Evolutionary conservation across 2,329 filamentous ascomycete species (phyloP).

Genomic region (Pseudocercospora fijiensis): DNA sequence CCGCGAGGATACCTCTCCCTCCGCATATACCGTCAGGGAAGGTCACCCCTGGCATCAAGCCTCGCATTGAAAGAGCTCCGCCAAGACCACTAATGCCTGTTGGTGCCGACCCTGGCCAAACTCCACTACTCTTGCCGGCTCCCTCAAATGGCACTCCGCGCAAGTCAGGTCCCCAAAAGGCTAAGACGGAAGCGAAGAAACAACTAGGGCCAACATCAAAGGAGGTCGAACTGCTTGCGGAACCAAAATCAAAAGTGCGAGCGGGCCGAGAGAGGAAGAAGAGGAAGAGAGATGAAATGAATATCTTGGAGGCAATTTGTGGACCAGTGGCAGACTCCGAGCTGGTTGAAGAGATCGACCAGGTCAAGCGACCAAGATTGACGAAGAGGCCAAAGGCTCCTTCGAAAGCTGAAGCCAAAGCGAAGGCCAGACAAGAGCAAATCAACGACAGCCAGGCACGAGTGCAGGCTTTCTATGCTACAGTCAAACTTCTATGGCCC

Average conservation of each 20-base stretch:
- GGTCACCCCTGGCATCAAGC: conserved; percentile 1
- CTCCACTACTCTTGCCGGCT: background rate
- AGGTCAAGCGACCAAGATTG: conserved; percentile 24
- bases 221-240: conserved; percentile 48
- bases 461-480: conserved; percentile 40
- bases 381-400: conserved; percentile 16
- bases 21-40: conserved; percentile 1
- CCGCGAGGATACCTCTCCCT: background rate
- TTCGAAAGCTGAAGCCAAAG: conserved; percentile 10
- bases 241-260: background rate
- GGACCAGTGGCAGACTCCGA: conserved; percentile 9
- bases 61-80: background rate
- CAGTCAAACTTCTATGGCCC: conserved; percentile 43
- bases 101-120: background rate
- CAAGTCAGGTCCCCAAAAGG: background rate
- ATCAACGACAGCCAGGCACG: conserved; percentile 26
- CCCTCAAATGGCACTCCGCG: background rate
- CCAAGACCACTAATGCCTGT: background rate
- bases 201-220: conserved; percentile 62
- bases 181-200: conserved; percentile 20
- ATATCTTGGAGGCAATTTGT: conserved; percentile 6
- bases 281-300: conserved; percentile 16
- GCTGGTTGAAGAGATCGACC: conserved; percentile 8
- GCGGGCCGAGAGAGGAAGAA: conserved; percentile 5
- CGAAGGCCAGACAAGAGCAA: conserved; percentile 16